Percentiles rank a stretch among this genome's conserved stretches.
These are phyloP conservation scores for Xylaria longipes DNA, from an alignment of 495 filamentous ascomycete species.

Conservation along the genomic window DNA sequence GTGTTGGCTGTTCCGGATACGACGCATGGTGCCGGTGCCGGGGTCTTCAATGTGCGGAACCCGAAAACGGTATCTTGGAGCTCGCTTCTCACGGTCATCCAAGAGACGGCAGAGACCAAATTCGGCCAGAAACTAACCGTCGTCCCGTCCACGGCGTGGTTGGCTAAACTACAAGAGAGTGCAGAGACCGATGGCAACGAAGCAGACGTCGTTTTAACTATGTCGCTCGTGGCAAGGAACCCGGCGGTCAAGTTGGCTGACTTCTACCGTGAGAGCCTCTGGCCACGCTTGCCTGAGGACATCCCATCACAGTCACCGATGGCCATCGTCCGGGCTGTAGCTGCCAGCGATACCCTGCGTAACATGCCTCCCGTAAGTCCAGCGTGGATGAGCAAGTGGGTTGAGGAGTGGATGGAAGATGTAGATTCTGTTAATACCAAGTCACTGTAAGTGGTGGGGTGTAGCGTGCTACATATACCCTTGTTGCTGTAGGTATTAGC, in stretches of 20 bases:
- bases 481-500: no score
- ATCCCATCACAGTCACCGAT: conserved; percentile 6
- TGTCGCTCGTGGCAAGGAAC: conserved; percentile 16
- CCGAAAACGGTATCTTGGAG: conserved; percentile 4
- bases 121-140: neutral
- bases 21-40: neutral
- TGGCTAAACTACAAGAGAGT: neutral
- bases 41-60: conserved; percentile 24
- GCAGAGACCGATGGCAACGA: conserved; percentile 2
- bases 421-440: neutral
- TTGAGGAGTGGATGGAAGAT: conserved; percentile 33
- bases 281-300: neutral
- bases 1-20: conserved; percentile 33
- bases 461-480: no score
- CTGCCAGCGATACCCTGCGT: conserved; percentile 23
- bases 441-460: no score
- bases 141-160: neutral
- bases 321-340: conserved; percentile 9
- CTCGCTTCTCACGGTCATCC: neutral
- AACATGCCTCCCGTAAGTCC: conserved; percentile 25
- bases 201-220: conserved; percentile 7
- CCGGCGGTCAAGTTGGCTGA: conserved; percentile 8
- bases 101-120: neutral
- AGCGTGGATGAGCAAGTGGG: conserved; percentile 31
- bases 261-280: conserved; percentile 28